Conservation (phyloP, 805 yeast species). For the Candida arabinofermentans region DNA sequence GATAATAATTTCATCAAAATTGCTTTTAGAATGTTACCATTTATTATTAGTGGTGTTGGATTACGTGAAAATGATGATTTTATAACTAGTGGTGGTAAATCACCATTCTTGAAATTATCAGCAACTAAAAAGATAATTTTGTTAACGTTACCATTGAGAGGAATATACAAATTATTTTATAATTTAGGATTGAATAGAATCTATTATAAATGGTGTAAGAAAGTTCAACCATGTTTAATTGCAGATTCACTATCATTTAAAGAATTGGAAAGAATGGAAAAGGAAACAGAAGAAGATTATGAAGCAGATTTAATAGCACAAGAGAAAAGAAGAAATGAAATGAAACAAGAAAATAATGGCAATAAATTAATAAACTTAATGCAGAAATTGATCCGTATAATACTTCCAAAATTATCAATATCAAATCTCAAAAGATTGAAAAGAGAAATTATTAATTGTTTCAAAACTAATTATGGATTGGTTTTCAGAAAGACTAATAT, state of each 20-base stretch:
- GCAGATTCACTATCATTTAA: slow-evolving; percentile 30
- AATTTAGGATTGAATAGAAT: slow-evolving; percentile 29
- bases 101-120: slow-evolving; percentile 9
- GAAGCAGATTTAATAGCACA: slow-evolving; percentile 11
- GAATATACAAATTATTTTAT: slow-evolving; percentile 18
- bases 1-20: not conserved
- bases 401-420: slow-evolving; percentile 4
- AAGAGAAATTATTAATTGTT: slow-evolving; percentile 27
- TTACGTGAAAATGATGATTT: not conserved
- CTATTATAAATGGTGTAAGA: slow-evolving; percentile 33
- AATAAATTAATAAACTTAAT: not conserved
- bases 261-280: slow-evolving; percentile 31
- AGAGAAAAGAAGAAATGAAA: slow-evolving; percentile 1
- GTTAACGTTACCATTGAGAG: slow-evolving; percentile 15
- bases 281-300: slow-evolving; percentile 27
- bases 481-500: slow-evolving; percentile 21
- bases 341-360: not conserved
- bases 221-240: slow-evolving; percentile 32
- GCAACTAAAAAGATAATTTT: slow-evolving; percentile 15
- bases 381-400: slow-evolving; percentile 3
- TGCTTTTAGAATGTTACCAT: not conserved
- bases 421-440: slow-evolving; percentile 8
- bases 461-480: slow-evolving; percentile 27
- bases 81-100: slow-evolving; percentile 4
- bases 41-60: not conserved